Percentiles rank a stretch among this genome's conserved stretches.
Conservation (phyloP, 257 asterid species). For the Solanum boliviense region DNA sequence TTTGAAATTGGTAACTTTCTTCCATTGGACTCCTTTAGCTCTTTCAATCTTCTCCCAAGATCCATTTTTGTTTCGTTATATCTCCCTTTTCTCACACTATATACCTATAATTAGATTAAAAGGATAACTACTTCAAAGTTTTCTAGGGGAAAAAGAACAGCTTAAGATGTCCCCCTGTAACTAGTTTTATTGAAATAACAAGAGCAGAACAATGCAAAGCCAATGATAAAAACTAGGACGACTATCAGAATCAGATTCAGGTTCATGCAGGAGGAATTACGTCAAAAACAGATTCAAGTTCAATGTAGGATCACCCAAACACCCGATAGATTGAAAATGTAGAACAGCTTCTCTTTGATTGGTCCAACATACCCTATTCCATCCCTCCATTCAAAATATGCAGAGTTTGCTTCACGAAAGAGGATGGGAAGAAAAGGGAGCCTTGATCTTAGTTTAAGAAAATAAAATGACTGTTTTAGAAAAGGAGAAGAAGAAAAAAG, state of each 20-base stretch:
- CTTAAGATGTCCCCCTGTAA: neutral
- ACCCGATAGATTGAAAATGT: neutral
- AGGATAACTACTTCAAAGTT: neutral
- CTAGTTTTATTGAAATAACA: neutral
- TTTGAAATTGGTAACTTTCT: no score
- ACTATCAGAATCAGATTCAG: neutral
- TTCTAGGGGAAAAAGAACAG: neutral
- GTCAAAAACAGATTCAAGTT: neutral
- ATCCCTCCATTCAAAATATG: neutral
- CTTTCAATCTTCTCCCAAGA: neutral
- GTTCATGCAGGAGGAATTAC: neutral
- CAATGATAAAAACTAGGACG: neutral
- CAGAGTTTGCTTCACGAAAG: neutral
- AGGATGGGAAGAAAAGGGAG: neutral
- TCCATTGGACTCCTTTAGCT: neutral
- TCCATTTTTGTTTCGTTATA: neutral
- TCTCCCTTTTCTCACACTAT: neutral
- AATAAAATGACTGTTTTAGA: neutral
- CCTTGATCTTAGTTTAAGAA: neutral
- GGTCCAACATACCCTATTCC: neutral
- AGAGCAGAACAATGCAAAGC: neutral
- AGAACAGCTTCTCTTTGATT: neutral
- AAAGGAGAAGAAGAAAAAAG: neutral
- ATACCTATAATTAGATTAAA: neutral
- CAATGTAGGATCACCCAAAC: neutral